Base-by-base conservation (phyloP, 257 asterid genomes). In the Jasminum sambac region DNA sequence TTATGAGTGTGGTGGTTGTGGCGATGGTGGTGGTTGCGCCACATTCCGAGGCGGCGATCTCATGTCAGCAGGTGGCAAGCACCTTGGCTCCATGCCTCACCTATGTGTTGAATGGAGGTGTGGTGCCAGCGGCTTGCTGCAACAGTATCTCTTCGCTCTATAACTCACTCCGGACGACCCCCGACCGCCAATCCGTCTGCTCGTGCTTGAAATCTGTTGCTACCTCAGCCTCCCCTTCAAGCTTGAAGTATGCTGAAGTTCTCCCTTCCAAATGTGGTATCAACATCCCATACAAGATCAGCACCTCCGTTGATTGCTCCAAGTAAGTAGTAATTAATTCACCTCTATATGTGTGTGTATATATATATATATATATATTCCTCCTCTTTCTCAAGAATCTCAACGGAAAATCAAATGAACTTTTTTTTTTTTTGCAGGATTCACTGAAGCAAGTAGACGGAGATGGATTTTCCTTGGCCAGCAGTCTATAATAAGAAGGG, bases 171-270 rank as follows among this genome's bases (percentile, higher is more conserved):
- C 14, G 1, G 17, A 38, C 78, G 63, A 40, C 85, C 34, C 67
- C 76, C 4, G 89, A 82, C 76, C 93, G 91, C 48, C 87, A 74
- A 76, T 41, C 83, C 2, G 85, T 79, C 12, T 87, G 96, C 81
- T 5, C 7, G 5, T 89, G 96, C 83, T 14, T 89, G 74, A 87
- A 87, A 61, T 30, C 78, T 1, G 77, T 81, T 0, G 83, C 88
- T 57, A 36, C 46, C 8, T 42, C 81, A n/a, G 73, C 80, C 81
- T 39, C 61, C 13, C 73, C 62, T 0, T 8, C 72, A 70, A 38
- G 60, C 42, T 21, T 78, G 68, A 11, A 11, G 73, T 73, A 72
- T 10, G 91, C 87, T 8, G 84, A 82, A 0, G 64, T 55, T 7
- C 89, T 89, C 14, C 93, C 93, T 2, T 64, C 68, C 12, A 48